phyloP scores from a whole-genome alignment of 495 filamentous ascomycete genomes.

The Letharia lupina region DNA sequence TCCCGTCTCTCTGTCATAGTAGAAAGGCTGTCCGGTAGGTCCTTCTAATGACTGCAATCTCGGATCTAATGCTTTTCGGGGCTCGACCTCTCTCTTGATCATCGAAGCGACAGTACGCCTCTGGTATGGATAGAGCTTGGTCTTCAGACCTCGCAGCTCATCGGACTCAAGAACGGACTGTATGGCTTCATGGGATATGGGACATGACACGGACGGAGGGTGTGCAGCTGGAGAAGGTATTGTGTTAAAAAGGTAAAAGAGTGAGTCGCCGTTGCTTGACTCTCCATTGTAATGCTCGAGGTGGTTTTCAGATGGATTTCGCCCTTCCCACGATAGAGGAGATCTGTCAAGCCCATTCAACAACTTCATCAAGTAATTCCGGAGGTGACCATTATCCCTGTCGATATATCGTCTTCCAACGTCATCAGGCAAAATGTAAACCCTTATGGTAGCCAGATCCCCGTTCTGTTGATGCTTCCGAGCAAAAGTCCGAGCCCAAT shows the following conservation, averaged over 20 bases:
- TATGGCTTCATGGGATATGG: slow-evolving; percentile 52
- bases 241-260: slow-evolving; percentile 83
- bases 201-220: slow-evolving; percentile 43
- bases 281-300: slow-evolving; percentile 13
- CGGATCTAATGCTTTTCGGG: slow-evolving; percentile 61
- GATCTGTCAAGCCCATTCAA: slow-evolving; percentile 53
- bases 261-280: slow-evolving; percentile 44
- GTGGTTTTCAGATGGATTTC: slow-evolving; percentile 8
- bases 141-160: slow-evolving; percentile 51
- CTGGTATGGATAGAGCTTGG: slow-evolving; percentile 69
- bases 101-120: slow-evolving; percentile 74
- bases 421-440: slow-evolving; percentile 64
- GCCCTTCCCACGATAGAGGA: slow-evolving; percentile 47
- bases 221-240: slow-evolving; percentile 61
- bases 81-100: slow-evolving; percentile 70
- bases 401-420: slow-evolving; percentile 44
- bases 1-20: slow-evolving; percentile 59
- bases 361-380: slow-evolving; percentile 41
- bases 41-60: slow-evolving; percentile 50
- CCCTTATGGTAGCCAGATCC: slow-evolving; percentile 36
- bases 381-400: slow-evolving; percentile 35
- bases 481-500: slow-evolving; percentile 17
- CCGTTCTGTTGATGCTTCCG: slow-evolving; percentile 15
- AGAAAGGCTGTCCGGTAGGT: slow-evolving; percentile 57
- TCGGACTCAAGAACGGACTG: slow-evolving; percentile 48